phyloP scores from a whole-genome alignment of 2,329 filamentous ascomycete species.

The Orbilia oligospora region DNA sequence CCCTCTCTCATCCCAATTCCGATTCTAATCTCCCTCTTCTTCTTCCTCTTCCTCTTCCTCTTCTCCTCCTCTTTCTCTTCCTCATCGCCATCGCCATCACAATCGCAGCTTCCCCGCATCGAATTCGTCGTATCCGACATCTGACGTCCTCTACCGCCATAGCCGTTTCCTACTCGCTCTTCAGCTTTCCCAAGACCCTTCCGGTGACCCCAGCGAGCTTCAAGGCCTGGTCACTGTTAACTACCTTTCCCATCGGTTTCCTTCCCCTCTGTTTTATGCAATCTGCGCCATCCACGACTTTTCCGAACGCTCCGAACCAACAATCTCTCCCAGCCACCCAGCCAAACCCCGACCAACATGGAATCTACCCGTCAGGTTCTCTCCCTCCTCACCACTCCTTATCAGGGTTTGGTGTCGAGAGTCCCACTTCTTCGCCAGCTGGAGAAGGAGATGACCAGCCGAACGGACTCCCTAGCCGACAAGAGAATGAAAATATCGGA shows the following conservation, averaged over 20 bases:
- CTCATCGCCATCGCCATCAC: slow-evolving; percentile 14
- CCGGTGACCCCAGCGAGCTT: slow-evolving; percentile 57
- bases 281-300: slow-evolving; percentile 53
- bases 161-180: not conserved
- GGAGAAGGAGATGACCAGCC: slow-evolving; percentile 3
- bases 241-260: slow-evolving; percentile 5
- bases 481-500: slow-evolving; percentile 5
- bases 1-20: not conserved
- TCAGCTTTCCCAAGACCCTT: slow-evolving; percentile 1
- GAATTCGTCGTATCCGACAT: slow-evolving; percentile 13
- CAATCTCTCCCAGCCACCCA: slow-evolving; percentile 14
- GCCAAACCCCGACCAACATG: slow-evolving; percentile 50
- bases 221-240: slow-evolving; percentile 58
- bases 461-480: not conserved
- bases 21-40: not conserved
- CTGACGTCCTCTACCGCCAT: not conserved
- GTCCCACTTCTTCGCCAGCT: not conserved
- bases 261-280: slow-evolving; percentile 59
- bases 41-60: not conserved
- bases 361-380: slow-evolving; percentile 35
- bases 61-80: not conserved
- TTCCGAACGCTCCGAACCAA: slow-evolving; percentile 14
- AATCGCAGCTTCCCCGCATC: slow-evolving; percentile 2
- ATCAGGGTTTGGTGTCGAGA: slow-evolving; percentile 33
- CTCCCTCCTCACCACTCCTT: slow-evolving; percentile 41